Percentiles rank a stretch among this genome's conserved stretches.
Conservation (phyloP, 1,139 yeast species). For the Yamadazyma dendronema region DNA sequence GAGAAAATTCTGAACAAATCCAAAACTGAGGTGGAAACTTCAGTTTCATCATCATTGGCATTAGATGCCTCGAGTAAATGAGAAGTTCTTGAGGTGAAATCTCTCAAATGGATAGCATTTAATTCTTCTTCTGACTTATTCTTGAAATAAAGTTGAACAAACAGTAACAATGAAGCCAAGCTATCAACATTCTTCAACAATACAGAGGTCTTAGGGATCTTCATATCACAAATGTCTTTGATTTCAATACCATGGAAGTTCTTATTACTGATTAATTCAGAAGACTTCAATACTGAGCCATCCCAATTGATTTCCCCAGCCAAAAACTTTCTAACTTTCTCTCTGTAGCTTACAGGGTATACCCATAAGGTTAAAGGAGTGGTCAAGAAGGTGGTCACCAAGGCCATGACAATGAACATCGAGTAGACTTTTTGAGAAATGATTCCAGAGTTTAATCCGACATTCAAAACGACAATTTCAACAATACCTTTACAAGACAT, state of each 20-base stretch:
- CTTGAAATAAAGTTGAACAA: slow-evolving; percentile 19
- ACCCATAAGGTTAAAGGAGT: slow-evolving; percentile 64
- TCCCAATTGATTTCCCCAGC: slow-evolving; percentile 44
- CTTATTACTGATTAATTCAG: slow-evolving; percentile 19
- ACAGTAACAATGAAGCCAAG: slow-evolving; percentile 33
- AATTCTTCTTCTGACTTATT: slow-evolving; percentile 30
- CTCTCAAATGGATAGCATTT: slow-evolving; percentile 56
- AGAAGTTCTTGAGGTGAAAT: slow-evolving; percentile 64
- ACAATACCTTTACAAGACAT: slow-evolving; percentile 90
- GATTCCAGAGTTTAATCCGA: slow-evolving; percentile 70
- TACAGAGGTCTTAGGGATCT: slow-evolving; percentile 25
- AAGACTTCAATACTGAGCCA: slow-evolving; percentile 24
- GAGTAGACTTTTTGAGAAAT: slow-evolving; percentile 64
- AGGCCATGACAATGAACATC: slow-evolving; percentile 81
- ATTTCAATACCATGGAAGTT: slow-evolving; percentile 15
- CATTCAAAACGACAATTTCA: slow-evolving; percentile 72
- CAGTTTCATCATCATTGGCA: slow-evolving; percentile 17
- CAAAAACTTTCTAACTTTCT: slow-evolving; percentile 39
- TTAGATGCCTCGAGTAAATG: slow-evolving; percentile 64
- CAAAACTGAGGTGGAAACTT: slow-evolving; percentile 45
- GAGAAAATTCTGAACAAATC: slow-evolving; percentile 55
- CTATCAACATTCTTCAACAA: slow-evolving; percentile 32
- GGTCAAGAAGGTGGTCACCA: slow-evolving; percentile 69
- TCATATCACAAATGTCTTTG: slow-evolving; percentile 19
- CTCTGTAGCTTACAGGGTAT: slow-evolving; percentile 63